phyloP scores from a whole-genome alignment of 2,329 filamentous ascomycete species.

The Beauveria sp. region DNA sequence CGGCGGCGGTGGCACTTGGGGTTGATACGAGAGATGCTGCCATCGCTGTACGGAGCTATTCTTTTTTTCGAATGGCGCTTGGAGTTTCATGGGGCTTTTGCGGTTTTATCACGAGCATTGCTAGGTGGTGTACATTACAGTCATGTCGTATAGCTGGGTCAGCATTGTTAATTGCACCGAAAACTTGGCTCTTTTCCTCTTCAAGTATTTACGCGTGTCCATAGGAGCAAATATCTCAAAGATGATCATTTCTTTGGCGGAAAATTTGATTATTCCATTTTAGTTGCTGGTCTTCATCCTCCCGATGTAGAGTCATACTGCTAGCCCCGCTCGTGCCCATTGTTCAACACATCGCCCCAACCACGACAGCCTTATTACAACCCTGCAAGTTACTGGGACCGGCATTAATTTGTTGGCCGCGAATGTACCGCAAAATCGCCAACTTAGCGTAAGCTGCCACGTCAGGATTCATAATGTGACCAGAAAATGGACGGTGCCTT shows the following conservation, averaged over 20 bases:
- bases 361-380: neutral
- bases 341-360: neutral
- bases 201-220: no score
- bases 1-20: constrained; percentile 89
- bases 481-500: no score
- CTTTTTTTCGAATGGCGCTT: neutral
- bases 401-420: no score
- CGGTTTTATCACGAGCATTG: neutral
- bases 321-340: neutral
- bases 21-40: constrained; percentile 33
- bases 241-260: no score
- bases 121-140: neutral
- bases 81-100: neutral
- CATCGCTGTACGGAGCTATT: neutral
- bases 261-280: no score
- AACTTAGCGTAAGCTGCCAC: no score
- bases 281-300: neutral
- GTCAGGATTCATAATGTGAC: no score
- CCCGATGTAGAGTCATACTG: neutral
- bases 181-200: neutral
- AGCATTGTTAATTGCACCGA: neutral
- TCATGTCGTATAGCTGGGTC: neutral
- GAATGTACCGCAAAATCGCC: no score
- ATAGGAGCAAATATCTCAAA: no score
- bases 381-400: no score